These are phyloP conservation scores for Ensete ventricosum DNA, from an alignment of 176 grass and related monocot genomes.

Conservation along the genomic window DNA sequence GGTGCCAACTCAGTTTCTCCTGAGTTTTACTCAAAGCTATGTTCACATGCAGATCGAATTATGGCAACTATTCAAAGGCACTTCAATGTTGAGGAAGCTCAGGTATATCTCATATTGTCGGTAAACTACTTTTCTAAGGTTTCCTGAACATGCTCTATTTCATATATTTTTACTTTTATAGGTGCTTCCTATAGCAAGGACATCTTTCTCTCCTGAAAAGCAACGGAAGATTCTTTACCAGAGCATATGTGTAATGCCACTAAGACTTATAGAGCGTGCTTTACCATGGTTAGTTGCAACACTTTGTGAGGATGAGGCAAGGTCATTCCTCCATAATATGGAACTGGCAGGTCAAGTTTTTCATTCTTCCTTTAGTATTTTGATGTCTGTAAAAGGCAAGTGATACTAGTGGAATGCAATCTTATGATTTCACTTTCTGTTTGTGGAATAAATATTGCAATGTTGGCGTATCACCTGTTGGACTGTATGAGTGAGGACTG, in stretches of 20 bases:
- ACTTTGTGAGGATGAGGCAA: conserved; percentile 41
- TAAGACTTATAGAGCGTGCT: conserved; percentile 56
- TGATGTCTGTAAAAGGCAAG: no score
- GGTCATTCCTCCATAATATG: conserved; percentile 74
- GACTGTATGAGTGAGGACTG: no score
- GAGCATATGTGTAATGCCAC: conserved; percentile 60
- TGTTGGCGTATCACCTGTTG: no score
- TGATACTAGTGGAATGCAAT: no score
- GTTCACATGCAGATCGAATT: conserved; percentile 75
- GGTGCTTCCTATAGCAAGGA: conserved; percentile 73
- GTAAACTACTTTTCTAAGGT: neutral
- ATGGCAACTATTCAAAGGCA: conserved; percentile 73
- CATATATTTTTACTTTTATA: conserved; percentile 25
- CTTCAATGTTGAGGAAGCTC: conserved; percentile 64
- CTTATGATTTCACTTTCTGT: no score
- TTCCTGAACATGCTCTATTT: conserved; percentile 12
- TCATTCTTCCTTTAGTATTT: no score
- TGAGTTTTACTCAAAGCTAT: conserved; percentile 61
- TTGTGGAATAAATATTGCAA: no score
- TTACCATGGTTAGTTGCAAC: conserved; percentile 68
- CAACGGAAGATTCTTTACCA: conserved; percentile 62
- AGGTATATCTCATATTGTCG: conserved; percentile 25
- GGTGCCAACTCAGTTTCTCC: conserved; percentile 40
- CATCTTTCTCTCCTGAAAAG: conserved; percentile 49
- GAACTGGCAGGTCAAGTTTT: conserved; percentile 38